These are phyloP conservation scores for Atalantia buxifolia DNA, from an alignment of 345 rosid species.

Conservation along the genomic window DNA sequence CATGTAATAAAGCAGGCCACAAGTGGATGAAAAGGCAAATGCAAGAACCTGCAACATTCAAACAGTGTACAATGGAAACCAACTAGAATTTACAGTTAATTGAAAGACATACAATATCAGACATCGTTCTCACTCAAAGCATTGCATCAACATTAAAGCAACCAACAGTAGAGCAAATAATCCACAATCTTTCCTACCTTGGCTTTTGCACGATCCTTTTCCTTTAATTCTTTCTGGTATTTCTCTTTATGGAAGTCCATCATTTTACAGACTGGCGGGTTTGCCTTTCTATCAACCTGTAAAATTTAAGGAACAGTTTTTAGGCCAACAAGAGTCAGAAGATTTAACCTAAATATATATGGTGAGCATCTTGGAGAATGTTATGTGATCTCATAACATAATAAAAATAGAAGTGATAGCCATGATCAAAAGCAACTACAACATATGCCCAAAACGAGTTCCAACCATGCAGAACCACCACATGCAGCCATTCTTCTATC, in stretches of 20 bases:
- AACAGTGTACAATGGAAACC: not conserved
- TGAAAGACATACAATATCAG: not conserved
- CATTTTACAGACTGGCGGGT: constrained; percentile 68
- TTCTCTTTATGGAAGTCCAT: constrained; percentile 48
- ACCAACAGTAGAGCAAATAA: constrained; percentile 3
- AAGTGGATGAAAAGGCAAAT: no score
- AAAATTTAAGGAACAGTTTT: not conserved
- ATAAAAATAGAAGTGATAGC: not conserved
- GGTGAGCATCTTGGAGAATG: not conserved
- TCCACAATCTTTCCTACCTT: constrained; percentile 31
- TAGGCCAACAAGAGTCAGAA: not conserved
- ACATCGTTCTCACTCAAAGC: not conserved
- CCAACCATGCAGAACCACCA: not conserved
- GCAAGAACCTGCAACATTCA: not conserved
- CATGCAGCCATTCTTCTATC: not conserved
- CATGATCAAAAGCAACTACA: not conserved
- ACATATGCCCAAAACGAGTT: not conserved
- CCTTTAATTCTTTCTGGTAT: constrained; percentile 28
- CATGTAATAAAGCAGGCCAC: not conserved
- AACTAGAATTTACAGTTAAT: not conserved
- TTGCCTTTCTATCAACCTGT: constrained; percentile 45
- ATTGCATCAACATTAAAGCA: not conserved
- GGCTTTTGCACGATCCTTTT: constrained; percentile 54
- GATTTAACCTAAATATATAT: not conserved
- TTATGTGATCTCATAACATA: not conserved